Base-by-base conservation (phyloP, 2,329 filamentous ascomycete genomes). In the Pseudocercospora vitis region DNA sequence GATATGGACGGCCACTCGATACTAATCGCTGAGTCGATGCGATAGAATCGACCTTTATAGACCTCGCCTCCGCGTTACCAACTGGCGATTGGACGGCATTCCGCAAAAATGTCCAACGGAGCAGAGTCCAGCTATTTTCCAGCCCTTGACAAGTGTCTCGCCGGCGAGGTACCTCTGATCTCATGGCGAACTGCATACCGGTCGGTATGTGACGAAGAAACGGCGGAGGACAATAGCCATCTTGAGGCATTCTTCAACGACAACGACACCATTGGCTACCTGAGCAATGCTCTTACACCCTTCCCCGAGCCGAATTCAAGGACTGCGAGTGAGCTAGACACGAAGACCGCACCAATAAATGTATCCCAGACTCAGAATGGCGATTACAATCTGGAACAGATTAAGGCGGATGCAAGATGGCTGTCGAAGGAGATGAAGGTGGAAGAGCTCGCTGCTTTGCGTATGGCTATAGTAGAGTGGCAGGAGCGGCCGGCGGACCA, bases 371-470 rank as follows among this genome's bases (percentile, higher is more conserved):
- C 82, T 4, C 76, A 82, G 9, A 83, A 82, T 63, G 80, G 82
- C 33, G 81, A 82, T 52, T 89, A 87, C 68, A 83, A 91, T 66
- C 78, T 96, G 61, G 84, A 87, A 32, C 77, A 87, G 66, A 83
- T 97, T 69, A 96, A 95, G 74, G 82, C 83, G 42, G 91, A 97
- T 75, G 82, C 90, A 28, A 70, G 87, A 62, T 97, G 91, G 91
- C 76, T 99, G 58, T 91, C 89, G 71, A 83, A 87, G 64, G 83
- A 86, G 66, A 83, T 85, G 47, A 79, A 82, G 39, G 83, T 96
- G 60, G 90, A 94, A 70, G 85, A 96, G 70, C 77, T 94, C 37
- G 83, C 86, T 9, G 91, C 92, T 21, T 77, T 99, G 65, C 83
- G 94, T 55, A 78, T 95, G 37, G 86, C 86, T 2, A 76, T 95